Evolutionary conservation across 352 stramenopile genomes (phyloP), one percentile per base, ranked within the genome.

Genomic region (Pythium sp.): DNA sequence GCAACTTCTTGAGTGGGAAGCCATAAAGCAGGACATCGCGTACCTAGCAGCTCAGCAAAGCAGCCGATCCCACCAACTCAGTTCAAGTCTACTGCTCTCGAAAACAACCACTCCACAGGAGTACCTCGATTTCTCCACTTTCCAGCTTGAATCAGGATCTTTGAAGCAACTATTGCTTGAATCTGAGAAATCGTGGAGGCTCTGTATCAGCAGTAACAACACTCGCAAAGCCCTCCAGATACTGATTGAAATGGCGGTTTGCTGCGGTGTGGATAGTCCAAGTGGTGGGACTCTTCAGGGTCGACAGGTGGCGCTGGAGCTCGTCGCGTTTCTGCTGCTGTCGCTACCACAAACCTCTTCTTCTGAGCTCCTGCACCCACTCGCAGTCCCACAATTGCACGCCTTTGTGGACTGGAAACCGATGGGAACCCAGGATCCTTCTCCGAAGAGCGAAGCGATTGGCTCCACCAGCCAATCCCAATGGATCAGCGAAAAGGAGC

Each of bases 381-480:
- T 71, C 18, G 58, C 24, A 15, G 18, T 36, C 15, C 28, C 53
- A 15, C 58, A 65, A n/a, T 26, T 71, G 12, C 20, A 66, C 26
- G 51, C 58, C 6, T 67, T 71, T 24, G 34, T 71, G 8, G 65
- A 67, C 18, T 71, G 65, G 65, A 28, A 9, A 20, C 43, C 18
- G 7, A 6, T 51, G 20, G 43, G 1, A 24, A 1, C 43, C 18
- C 18, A 22, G 18, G 43, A 24, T 20, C 38, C 15, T 49, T 49
- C 43, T 22, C 4, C 6, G 20, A 49, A 49, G 43, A 49, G 15
- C 41, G 14, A 11, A 49, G 18, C 18, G 18, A 18, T 22, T n/a
- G 9, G 2, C 20, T n/a, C 26, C 18, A 60, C 28, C 55, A 41
- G 2, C 26, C 53, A 36, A 36, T 36, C 11, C 14, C 26, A 24